phyloP scores from a whole-genome alignment of 2,329 filamentous ascomycete species.

The Paracamarosporium sp. region DNA sequence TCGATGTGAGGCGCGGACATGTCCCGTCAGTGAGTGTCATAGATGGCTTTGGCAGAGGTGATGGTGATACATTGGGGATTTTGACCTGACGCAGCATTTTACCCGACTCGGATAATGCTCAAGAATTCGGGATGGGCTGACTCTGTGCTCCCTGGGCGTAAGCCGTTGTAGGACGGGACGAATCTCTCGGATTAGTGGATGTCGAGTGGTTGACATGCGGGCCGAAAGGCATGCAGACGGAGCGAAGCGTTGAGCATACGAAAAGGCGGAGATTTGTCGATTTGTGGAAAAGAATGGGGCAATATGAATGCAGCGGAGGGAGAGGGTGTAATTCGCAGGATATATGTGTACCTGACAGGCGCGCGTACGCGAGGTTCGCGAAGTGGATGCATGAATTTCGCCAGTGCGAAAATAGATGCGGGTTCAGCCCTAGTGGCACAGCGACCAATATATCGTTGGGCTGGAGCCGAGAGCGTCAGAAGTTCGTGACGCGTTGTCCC shows the following conservation, averaged over 20 bases:
- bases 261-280: neutral
- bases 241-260: neutral
- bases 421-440: slow-evolving; percentile 6
- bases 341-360: slow-evolving; percentile 6
- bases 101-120: slow-evolving; percentile 12
- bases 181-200: slow-evolving; percentile 5
- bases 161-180: slow-evolving; percentile 16
- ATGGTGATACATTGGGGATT: slow-evolving; percentile 8
- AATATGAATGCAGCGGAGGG: neutral
- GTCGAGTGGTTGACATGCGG: neutral
- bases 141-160: slow-evolving; percentile 12
- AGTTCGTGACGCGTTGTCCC: neutral
- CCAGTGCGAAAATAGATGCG: slow-evolving; percentile 4
- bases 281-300: neutral
- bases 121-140: slow-evolving; percentile 6
- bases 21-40: neutral
- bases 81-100: neutral
- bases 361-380: slow-evolving; percentile 3
- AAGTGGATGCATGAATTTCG: slow-evolving; percentile 5
- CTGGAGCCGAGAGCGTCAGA: neutral
- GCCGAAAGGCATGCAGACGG: neutral
- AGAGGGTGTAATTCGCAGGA: slow-evolving; percentile 2
- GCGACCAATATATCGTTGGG: slow-evolving; percentile 4
- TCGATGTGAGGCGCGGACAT: neutral
- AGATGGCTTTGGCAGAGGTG: neutral